These are phyloP conservation scores for Strobilomyces echinocephalus DNA, from an alignment of 768 basidiomycete species.

Conservation along the genomic window DNA sequence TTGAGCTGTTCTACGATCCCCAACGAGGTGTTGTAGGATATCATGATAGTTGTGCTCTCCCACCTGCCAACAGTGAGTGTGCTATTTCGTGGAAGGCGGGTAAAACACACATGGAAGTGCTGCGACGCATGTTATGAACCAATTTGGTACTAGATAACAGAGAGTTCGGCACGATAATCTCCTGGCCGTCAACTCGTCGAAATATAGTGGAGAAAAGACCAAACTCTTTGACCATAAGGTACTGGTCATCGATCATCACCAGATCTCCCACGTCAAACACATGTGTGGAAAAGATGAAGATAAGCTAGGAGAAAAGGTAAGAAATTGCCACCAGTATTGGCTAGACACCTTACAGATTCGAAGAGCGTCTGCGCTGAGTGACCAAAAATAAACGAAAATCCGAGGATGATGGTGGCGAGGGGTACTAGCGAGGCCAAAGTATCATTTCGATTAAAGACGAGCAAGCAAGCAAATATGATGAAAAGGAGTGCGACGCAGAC, in stretches of 20 bases:
- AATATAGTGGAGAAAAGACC: conserved; percentile 78
- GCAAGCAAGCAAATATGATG: conserved; percentile 63
- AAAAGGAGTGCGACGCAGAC: conserved; percentile 51
- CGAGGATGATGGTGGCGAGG: conserved; percentile 73
- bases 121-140: conserved; percentile 73
- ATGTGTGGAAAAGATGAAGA: conserved; percentile 83
- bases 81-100: background rate
- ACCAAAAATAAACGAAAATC: conserved; percentile 83
- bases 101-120: conserved; percentile 60
- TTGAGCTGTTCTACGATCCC: conserved; percentile 66
- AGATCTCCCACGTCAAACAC: conserved; percentile 83
- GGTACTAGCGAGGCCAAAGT: conserved; percentile 73
- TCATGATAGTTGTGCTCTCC: conserved; percentile 64
- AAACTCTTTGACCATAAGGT: conserved; percentile 60
- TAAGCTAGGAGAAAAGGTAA: conserved; percentile 43
- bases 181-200: conserved; percentile 74
- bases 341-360: conserved; percentile 52
- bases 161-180: conserved; percentile 75
- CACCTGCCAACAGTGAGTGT: conserved; percentile 35
- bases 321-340: background rate
- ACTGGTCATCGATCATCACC: conserved; percentile 65
- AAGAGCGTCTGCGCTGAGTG: conserved; percentile 76
- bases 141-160: conserved; percentile 65
- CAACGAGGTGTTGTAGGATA: conserved; percentile 68
- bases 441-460: conserved; percentile 67